Base-by-base conservation (phyloP, 805 yeast species). In the Kurtzmaniella cleridarum region DNA sequence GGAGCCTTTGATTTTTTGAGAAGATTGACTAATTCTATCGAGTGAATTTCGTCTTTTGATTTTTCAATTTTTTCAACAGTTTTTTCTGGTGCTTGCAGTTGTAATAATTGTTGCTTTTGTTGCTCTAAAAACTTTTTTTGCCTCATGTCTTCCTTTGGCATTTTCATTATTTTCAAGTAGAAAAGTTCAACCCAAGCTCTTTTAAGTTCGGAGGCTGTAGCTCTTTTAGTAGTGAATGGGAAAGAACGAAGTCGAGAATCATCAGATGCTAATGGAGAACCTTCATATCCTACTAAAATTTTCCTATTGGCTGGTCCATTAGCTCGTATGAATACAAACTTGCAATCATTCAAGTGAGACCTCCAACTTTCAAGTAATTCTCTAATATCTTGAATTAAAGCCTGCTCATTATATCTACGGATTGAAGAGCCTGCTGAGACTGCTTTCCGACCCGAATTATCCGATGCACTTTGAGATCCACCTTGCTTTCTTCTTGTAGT, bases 401-500 rank as follows among this genome's bases (percentile, higher is more conserved):
- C 91, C 41, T 79, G 82, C 60, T 93, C 98, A 52, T 90, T 91
- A 51, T 88, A 81, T 44, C 98, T 73, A 65, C 98, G 79, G 34
- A 93, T 71, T 39, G 79, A 78, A 1, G 97, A 84, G 37, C 98
- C 98, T 0, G 96, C 98, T 18, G 96, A 88, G 45, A 88, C 88
- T 6, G 98, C 98, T 57, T 90, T 91, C 3, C 98, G 98, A 48
- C 84, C 78, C 1, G 95, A 84, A 53, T 83, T 87, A 60, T 93
- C 98, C 60, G 78, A 83, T 1, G 97, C 90, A 47, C 90, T 78
- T 57, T 93, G 98, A 0, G 97, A 76, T 1, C 98, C 98, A 69
- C 98, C 98, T 60, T 93, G 98, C 55, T 93, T 93, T 47, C 96
- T 75, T 66, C 98, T 79, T 1, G 97, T 89, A 2, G 98, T 93